phyloP scores from a whole-genome alignment of 164 flowering plant species.

The Magnolia kwangsiensis region DNA sequence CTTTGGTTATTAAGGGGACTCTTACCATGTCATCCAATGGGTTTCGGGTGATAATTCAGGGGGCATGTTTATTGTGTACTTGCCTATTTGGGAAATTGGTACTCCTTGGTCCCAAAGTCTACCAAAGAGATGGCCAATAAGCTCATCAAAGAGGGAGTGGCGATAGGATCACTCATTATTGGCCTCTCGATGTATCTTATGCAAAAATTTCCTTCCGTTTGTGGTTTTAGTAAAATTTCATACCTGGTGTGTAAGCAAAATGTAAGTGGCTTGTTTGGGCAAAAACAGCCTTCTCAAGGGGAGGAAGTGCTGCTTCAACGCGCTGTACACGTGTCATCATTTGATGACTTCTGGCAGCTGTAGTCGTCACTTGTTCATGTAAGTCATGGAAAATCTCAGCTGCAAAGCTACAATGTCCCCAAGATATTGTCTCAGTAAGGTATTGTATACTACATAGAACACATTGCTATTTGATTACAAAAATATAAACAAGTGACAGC shows the following conservation, averaged over 20 bases:
- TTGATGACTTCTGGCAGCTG: slow-evolving; percentile 79
- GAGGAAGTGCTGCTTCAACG: slow-evolving; percentile 76
- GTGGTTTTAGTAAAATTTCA: neutral
- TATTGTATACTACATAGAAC: neutral
- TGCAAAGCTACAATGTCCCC: slow-evolving; percentile 64
- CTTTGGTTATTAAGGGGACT: no score
- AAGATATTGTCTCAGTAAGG: slow-evolving; percentile 14
- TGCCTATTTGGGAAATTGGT: no score
- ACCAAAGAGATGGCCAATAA: no score
- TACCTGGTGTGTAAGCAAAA: slow-evolving; percentile 91
- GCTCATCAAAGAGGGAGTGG: no score
- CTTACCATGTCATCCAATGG: no score
- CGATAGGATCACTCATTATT: no score
- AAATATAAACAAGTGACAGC: no score
- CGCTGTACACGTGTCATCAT: slow-evolving; percentile 57
- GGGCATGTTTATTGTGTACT: no score
- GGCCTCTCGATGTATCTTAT: neutral
- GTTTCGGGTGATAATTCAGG: no score
- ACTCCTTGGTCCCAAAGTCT: no score
- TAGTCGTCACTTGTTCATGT: slow-evolving; percentile 75
- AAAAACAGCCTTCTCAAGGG: slow-evolving; percentile 71
- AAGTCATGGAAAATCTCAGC: slow-evolving; percentile 92
- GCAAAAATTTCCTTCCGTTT: neutral
- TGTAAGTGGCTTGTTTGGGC: slow-evolving; percentile 84
- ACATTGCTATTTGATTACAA: no score